Percentiles rank a stretch among this genome's conserved stretches.
Evolutionary conservation across 805 yeast genomes (phyloP).

Genomic region (Saccharomyces jurei): DNA sequence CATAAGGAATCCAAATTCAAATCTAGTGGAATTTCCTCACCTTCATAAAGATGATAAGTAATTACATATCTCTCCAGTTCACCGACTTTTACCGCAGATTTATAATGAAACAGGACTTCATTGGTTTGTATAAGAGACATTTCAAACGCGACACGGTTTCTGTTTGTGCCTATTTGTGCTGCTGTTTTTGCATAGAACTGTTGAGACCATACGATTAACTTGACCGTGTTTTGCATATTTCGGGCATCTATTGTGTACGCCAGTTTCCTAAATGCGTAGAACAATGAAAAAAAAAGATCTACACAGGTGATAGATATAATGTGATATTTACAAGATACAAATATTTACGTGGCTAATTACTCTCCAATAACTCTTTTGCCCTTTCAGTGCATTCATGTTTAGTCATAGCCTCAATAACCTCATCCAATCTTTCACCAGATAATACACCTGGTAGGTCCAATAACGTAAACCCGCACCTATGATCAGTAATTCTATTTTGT

Average conservation of each 20-base stretch:
- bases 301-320: background rate
- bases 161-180: background rate
- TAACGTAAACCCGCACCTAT: conserved; percentile 73
- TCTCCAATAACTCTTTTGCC: conserved; percentile 33
- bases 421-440: conserved; percentile 52
- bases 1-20: conserved; percentile 33
- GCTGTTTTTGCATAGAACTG: background rate
- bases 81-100: conserved; percentile 41
- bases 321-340: background rate
- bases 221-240: background rate
- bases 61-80: conserved; percentile 50
- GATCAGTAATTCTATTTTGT: conserved; percentile 90
- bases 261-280: background rate
- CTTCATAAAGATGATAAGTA: conserved; percentile 38
- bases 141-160: background rate
- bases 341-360: background rate
- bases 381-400: conserved; percentile 39
- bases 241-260: background rate
- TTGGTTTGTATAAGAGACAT: background rate
- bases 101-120: conserved; percentile 9
- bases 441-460: conserved; percentile 65
- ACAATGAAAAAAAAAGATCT: background rate
- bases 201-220: background rate
- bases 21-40: conserved; percentile 23
- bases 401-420: conserved; percentile 46